Conservation (phyloP, 1,284 basidiomycete genomes). For the Tranzscheliella williamsii region DNA sequence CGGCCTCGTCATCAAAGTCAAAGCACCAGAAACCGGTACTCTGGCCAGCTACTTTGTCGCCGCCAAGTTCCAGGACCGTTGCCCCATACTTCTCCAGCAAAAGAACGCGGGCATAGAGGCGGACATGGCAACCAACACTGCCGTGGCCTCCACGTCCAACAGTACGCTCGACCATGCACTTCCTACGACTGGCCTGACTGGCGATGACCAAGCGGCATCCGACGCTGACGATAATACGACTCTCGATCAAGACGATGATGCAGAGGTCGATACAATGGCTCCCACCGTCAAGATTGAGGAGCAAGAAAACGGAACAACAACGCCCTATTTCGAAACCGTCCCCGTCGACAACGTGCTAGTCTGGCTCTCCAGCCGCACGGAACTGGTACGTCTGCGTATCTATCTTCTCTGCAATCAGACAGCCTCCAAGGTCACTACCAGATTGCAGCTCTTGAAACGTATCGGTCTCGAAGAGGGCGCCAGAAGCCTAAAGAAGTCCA, state of each 20-base stretch:
- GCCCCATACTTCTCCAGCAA: slow-evolving; percentile 40
- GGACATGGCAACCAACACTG: slow-evolving; percentile 3
- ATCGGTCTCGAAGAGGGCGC: slow-evolving; percentile 10
- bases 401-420: slow-evolving; percentile 22
- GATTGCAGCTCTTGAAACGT: slow-evolving; percentile 7
- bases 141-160: neutral
- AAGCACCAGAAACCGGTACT: slow-evolving; percentile 48
- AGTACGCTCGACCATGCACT: neutral
- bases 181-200: neutral
- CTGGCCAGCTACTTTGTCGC: slow-evolving; percentile 37
- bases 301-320: slow-evolving; percentile 3
- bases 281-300: slow-evolving; percentile 19
- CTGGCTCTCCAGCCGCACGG: slow-evolving; percentile 45
- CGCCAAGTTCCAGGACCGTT: slow-evolving; percentile 24
- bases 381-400: slow-evolving; percentile 35
- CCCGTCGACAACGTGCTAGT: slow-evolving; percentile 18
- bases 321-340: slow-evolving; percentile 27
- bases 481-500: neutral
- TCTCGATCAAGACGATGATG: slow-evolving; percentile 4
- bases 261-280: slow-evolving; percentile 4
- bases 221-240: slow-evolving; percentile 3
- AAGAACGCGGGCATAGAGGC: slow-evolving; percentile 13
- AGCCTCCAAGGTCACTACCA: slow-evolving; percentile 17
- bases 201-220: slow-evolving; percentile 5
- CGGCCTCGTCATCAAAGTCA: slow-evolving; percentile 35